Evolutionary conservation across 495 filamentous ascomycete genomes (phyloP).

Genomic region (Penicillium lividum): DNA sequence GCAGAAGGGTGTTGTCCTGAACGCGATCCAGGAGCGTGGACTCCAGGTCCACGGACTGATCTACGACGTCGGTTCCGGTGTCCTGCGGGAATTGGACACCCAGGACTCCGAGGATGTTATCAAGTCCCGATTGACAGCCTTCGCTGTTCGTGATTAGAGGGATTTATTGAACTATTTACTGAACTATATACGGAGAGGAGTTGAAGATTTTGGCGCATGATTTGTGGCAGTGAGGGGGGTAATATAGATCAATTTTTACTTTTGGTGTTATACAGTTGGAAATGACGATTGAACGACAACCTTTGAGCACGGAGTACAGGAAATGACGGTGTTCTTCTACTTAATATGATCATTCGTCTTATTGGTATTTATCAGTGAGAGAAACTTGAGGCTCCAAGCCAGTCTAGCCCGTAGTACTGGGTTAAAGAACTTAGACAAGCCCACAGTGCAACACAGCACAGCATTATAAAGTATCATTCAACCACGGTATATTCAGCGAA

Average conservation of each 20-base stretch:
- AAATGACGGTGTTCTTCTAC: background rate
- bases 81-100: conserved; percentile 57
- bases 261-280: background rate
- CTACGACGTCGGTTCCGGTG: conserved; percentile 65
- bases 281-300: conserved; percentile 14
- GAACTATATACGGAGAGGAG: background rate
- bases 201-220: conserved; percentile 10
- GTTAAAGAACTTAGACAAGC: background rate
- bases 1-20: conserved; percentile 59
- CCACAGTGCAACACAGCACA: background rate
- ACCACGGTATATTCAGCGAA: too few species aligned
- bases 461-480: background rate
- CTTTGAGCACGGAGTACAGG: background rate
- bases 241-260: conserved; percentile 7
- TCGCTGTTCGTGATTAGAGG: conserved; percentile 16
- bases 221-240: background rate
- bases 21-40: conserved; percentile 67
- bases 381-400: background rate
- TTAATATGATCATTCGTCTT: background rate
- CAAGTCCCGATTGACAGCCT: conserved; percentile 43
- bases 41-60: conserved; percentile 72
- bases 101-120: conserved; percentile 41
- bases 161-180: background rate
- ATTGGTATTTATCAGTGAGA: too few species aligned
- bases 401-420: background rate